These are phyloP conservation scores for Candida corydali DNA, from an alignment of 805 yeast species.

Conservation along the genomic window DNA sequence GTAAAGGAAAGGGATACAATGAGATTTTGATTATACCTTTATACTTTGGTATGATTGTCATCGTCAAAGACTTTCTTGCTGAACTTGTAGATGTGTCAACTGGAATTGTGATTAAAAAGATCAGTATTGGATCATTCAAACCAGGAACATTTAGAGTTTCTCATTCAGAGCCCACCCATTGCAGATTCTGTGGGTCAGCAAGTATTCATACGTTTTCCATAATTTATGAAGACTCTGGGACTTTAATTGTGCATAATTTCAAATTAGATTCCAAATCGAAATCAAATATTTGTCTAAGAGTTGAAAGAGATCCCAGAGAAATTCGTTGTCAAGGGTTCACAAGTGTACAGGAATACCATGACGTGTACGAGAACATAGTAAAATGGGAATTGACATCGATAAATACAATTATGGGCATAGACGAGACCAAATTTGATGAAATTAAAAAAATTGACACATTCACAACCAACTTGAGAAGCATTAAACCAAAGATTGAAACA, in stretches of 20 bases:
- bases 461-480: conserved; percentile 1
- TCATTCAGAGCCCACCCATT: conserved; percentile 83
- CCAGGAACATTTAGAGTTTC: conserved; percentile 61
- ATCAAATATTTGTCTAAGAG: conserved; percentile 77
- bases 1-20: conserved; percentile 6
- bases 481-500: not conserved
- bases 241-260: conserved; percentile 68
- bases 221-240: conserved; percentile 59
- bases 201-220: conserved; percentile 70
- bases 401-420: conserved; percentile 65
- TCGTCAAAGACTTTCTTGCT: conserved; percentile 53
- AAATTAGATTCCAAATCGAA: conserved; percentile 71
- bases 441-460: conserved; percentile 6
- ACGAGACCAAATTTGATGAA: not conserved
- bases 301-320: conserved; percentile 90
- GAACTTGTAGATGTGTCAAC: conserved; percentile 76
- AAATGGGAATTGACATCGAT: conserved; percentile 78
- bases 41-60: conserved; percentile 69
- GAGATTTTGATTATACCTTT: conserved; percentile 22
- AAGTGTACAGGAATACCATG: conserved; percentile 64
- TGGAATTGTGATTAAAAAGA: conserved; percentile 61
- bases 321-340: conserved; percentile 85
- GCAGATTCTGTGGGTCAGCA: conserved; percentile 88
- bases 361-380: conserved; percentile 63
- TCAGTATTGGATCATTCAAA: conserved; percentile 60